Base-by-base conservation (phyloP, 495 filamentous ascomycete genomes). In the Daldinia childiae region DNA sequence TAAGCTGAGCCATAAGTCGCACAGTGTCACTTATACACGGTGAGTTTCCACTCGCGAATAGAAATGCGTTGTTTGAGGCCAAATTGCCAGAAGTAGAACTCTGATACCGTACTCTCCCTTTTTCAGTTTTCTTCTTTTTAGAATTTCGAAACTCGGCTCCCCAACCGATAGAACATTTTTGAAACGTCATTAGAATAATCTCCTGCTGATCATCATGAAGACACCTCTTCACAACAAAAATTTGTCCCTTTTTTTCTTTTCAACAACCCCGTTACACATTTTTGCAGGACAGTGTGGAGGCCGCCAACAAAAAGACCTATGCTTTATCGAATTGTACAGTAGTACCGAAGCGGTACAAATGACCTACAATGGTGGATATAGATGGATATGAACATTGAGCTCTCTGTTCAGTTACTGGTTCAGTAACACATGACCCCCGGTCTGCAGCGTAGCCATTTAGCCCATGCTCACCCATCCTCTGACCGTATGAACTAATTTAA, bases 401-500 rank as follows among this genome's bases (percentile, higher is more conserved):
- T 57, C 41, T 61, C 68, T 62, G 57, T 59, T 36, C 34, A 36
- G 34, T 36, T 36, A 36, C 54, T 51, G 50, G 55, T 61, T 30
- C 32, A 36, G 27, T 64, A 38, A 48, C 69, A 68, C 55, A 60
- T 64, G 64, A 72, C 54, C 69, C 69, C 69, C 39, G 54, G 54
- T 60, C 29, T 58, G 34, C 67, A 64, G 45, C 52, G 54, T 27
- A 26, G 56, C 36, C 27, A 54, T 30, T 12, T 30, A 11, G 11
- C n/a, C 41, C 52, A 39, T 39, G 34, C 56, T 69, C 51, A 19
- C 45, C 43, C 41, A 57, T 65, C 41, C 30, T 62, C 66, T 62
- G 56, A 72, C 69, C 14, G 64, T 64, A 48, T 48, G 60, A 66
- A 62, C 62, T 66, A 69, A 73, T 73, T 73, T 73, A 73, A 41